Base-by-base conservation (phyloP, 2,329 filamentous ascomycete genomes). In the Alternaria arborescens region DNA sequence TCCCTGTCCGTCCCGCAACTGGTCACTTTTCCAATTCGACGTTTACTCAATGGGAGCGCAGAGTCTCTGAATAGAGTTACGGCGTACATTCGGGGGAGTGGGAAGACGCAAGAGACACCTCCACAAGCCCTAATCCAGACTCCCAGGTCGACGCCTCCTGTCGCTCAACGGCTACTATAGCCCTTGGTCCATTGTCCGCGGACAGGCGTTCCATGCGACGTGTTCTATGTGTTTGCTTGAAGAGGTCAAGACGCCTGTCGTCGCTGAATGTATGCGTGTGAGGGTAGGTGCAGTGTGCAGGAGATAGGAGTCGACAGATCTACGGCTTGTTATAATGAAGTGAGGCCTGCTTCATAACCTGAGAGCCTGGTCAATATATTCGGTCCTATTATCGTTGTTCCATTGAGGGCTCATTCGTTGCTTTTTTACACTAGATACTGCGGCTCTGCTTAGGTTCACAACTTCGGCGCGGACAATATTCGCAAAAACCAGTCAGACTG, bases 301-400 rank as follows among this genome's bases (percentile, higher is more conserved):
- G 47, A 32, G 36, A 60, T 51, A 58, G 28, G n/a, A 51, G 55
- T 32, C 14, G 16, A 47, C 18, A 3, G 20, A 18, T 51, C 32
- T 14, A 22, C 8, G 26, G 34, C 47, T 40, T 32, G 52, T 47
- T 24, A 56, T 52, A 55, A 36, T 36, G 57, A 32, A 56, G 40
- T 26, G 43, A 55, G 52, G 55, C 57, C 51, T 61, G 55, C 42
- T 58, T 65, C 64, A 65, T 68, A 68, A 56, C 30, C 44, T 53
- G 40, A 52, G 47, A 59, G 51, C 62, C 66, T 59, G 61, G 61
- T 65, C 59, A 53, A 67, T 70, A 71, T 42, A 41, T 30, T 46
- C 47, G 48, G 44, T 55, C 42, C 42, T 71, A 67, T 69, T 52
- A 58, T 54, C 43, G 55, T 55, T 60, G 50, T 41, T 61, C 52